Conservation (phyloP, 441 rosid genomes). For the Gossypium gossypioides region DNA sequence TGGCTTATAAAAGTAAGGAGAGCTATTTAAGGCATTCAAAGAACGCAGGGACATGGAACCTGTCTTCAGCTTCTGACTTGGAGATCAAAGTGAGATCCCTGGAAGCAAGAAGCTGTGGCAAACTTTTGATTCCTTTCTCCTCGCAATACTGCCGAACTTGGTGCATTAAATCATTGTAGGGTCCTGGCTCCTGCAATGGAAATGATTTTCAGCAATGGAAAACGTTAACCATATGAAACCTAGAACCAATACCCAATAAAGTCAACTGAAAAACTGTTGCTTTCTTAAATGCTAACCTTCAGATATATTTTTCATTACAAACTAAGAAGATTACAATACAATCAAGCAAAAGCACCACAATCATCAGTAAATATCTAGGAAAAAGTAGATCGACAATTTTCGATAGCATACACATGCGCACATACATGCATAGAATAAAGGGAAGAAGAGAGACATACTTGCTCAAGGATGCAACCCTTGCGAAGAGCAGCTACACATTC, state of each 20-base stretch:
- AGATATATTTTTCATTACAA: background rate
- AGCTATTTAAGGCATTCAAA: background rate
- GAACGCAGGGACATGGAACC: slow-evolving; percentile 28
- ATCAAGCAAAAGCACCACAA: background rate
- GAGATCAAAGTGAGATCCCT: slow-evolving; percentile 50
- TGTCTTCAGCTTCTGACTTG: slow-evolving; percentile 78
- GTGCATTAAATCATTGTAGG: slow-evolving; percentile 59
- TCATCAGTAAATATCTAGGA: background rate
- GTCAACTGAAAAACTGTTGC: background rate
- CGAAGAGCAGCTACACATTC: slow-evolving; percentile 42
- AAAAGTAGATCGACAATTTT: background rate
- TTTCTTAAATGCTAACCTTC: background rate
- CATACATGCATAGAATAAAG: background rate
- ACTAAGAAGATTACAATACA: background rate
- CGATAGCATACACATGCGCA: background rate
- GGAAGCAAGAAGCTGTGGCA: slow-evolving; percentile 42
- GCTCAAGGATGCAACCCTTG: slow-evolving; percentile 77
- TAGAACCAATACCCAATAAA: background rate
- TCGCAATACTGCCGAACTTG: slow-evolving; percentile 30
- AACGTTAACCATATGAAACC: background rate
- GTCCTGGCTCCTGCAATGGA: slow-evolving; percentile 63
- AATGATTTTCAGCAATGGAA: background rate
- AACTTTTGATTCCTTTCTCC: slow-evolving; percentile 29
- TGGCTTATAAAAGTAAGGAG: background rate
- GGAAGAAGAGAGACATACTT: slow-evolving; percentile 34